Evolutionary conservation across 495 filamentous ascomycete species (phyloP), one percentile per base, ranked within the genome.

Genomic region (Monascus purpureus): DNA sequence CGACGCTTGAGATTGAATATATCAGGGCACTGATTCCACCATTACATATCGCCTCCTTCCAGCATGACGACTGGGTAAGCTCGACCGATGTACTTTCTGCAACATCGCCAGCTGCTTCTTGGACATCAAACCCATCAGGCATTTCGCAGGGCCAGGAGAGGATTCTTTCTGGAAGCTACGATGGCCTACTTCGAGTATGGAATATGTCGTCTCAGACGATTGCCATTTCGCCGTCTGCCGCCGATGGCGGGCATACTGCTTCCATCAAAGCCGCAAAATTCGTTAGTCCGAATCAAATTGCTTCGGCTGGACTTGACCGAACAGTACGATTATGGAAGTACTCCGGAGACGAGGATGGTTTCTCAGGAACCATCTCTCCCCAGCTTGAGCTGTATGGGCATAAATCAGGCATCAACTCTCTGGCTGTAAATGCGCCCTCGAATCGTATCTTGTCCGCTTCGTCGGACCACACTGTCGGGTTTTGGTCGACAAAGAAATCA

Each of bases 51-150:
- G 73, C 86, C 4, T 82, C 79, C 33, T 95, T 92, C 54, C 73
- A 93, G 59, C 86, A 96, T 49, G 86, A 95, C 45, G 88, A 95
- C 46, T 97, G 90, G 90, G 80, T 97, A 19, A 80, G 78, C 50
- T 67, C 73, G n/a, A 79, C 94, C n/a, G 83, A 94, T 45, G 73
- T 93, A 3, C 68, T 88, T 13, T 86, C 81, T 0, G 51, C 42
- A 13, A 73, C 65, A 20, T 84, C 77, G 9, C 53, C 61, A 25
- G 74, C 80, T 13, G 74, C 65, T 13, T 57, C 53, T 26, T 76
- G 72, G 72, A 53, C 50, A 37, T 70, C 52, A 44, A 53, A 4
- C 5, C 5, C 20, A 22, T 22, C 41, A 32, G 49, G 36, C 5
- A 38, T 61, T 33, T 31, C 42, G 3, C 51, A 46, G 22, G 72